Conservation (phyloP, 2,329 filamentous ascomycete genomes). For the Diaporthe nobilis region DNA sequence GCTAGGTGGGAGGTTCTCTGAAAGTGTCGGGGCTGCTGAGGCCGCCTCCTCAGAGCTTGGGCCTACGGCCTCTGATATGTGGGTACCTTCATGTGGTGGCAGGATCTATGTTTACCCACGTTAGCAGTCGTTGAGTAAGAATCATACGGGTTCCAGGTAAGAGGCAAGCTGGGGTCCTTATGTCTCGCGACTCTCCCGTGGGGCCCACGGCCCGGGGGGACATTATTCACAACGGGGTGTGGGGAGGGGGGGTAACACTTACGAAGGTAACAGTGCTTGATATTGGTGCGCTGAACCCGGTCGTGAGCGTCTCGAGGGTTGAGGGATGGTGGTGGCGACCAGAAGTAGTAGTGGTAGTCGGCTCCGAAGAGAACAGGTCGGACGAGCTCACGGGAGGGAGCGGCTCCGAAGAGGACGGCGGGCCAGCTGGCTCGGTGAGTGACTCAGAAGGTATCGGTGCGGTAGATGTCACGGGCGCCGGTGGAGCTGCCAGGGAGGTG, state of each 20-base stretch:
- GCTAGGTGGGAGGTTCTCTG: neutral
- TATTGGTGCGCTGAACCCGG: conserved; percentile 12
- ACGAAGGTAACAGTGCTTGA: conserved; percentile 31
- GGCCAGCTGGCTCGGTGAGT: neutral
- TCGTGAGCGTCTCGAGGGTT: neutral
- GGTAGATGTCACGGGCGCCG: neutral
- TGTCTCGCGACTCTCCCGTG: neutral
- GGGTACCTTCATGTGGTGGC: neutral
- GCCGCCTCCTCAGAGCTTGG: neutral
- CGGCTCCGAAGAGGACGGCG: neutral
- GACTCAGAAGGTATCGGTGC: neutral
- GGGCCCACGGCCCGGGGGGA: neutral
- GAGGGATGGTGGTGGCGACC: neutral
- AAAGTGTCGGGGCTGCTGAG: too few species aligned
- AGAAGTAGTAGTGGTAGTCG: neutral
- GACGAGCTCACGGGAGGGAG: neutral
- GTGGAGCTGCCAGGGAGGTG: neutral
- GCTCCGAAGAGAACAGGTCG: neutral
- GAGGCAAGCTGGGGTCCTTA: neutral
- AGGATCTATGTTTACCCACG: neutral
- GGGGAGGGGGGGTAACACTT: neutral
- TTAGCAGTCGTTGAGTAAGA: neutral
- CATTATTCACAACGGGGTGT: neutral
- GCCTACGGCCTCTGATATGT: neutral
- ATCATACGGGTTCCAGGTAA: neutral